Evolutionary conservation across 1,284 basidiomycete species (phyloP).

Genomic region (Trametes polyzona): DNA sequence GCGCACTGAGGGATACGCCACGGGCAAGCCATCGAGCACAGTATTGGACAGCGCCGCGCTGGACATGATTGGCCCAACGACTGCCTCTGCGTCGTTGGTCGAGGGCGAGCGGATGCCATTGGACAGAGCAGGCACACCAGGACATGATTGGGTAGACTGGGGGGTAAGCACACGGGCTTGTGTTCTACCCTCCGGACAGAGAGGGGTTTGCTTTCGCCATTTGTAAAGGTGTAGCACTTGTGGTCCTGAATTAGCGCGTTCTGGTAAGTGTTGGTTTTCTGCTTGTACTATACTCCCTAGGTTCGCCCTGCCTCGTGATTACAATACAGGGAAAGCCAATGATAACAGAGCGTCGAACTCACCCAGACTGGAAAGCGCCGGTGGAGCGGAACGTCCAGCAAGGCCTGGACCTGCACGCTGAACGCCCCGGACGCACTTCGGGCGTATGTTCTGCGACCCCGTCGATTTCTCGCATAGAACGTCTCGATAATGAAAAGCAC

Average conservation of each 20-base stretch:
- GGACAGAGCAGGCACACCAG: neutral
- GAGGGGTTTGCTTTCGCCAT: neutral
- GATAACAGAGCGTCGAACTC: neutral
- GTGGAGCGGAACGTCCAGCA: constrained; percentile 1
- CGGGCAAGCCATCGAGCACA: neutral
- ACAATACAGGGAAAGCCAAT: neutral
- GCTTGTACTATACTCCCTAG: constrained; percentile 5
- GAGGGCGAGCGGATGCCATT: neutral
- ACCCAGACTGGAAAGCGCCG: neutral
- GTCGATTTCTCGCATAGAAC: neutral
- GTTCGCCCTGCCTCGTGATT: neutral
- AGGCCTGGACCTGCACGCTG: neutral
- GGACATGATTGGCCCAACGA: neutral
- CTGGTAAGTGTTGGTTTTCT: neutral
- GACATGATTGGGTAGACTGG: neutral
- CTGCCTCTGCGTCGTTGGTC: neutral
- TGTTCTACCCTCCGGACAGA: neutral
- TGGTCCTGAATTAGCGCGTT: constrained; percentile 6
- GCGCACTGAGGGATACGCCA: neutral
- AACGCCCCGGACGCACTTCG: neutral
- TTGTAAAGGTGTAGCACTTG: neutral
- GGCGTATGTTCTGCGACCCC: neutral
- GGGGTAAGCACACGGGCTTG: neutral
- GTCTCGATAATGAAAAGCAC: constrained; percentile 5
- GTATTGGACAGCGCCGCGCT: constrained; percentile 1